Evolutionary conservation across 1,284 basidiomycete species (phyloP), one percentile per base, ranked within the genome.

Genomic region (Schizophyllum amplum): DNA sequence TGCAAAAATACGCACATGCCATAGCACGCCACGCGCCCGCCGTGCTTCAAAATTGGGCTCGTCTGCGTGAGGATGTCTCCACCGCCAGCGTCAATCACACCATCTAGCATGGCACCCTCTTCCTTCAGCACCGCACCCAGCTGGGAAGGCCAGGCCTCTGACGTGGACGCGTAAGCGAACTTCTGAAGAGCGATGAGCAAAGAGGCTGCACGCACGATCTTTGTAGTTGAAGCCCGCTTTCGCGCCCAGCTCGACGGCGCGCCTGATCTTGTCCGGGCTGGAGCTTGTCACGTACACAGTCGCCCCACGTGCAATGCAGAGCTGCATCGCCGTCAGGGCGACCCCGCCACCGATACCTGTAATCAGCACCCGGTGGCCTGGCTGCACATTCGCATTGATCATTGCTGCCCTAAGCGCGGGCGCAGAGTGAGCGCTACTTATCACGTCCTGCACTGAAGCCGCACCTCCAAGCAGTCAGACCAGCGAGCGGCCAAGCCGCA

Each of bases 221-320:
- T 81, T 87, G 69, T 94, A 94, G 63, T 79, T 82, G 4, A 86
- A 84, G 0, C 92, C 92, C 7, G 82, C 91, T 62, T 79, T 81
- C 0, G 90, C 92, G n/a, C 92, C 92, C 6, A 93, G 71, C 11
- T 71, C 70, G 22, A 83, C 66, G 0, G 91, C 92, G 51, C 79
- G 81, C 33, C 75, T 67, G 55, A 94, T 82, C 72, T 94, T 94
- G 1, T 82, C 80, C 21, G 79, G 71, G 47, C 69, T 82, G 1
- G 89, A 81, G 58, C 87, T 91, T 0, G 91, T 91, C n/a, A 94
- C 90, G 68, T 84, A 94, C 9, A 93, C 90, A 51, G 82, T 81
- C 0, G 88, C 90, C 6, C 90, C 89, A 62, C 17, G 33, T 0
- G 88, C 90, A 1, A 92, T 66, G 64, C 86, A 89, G 22, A 94